These are phyloP conservation scores for Trichosporon coremiiforme DNA, from an alignment of 1,284 basidiomycete genomes.

Conservation along the genomic window DNA sequence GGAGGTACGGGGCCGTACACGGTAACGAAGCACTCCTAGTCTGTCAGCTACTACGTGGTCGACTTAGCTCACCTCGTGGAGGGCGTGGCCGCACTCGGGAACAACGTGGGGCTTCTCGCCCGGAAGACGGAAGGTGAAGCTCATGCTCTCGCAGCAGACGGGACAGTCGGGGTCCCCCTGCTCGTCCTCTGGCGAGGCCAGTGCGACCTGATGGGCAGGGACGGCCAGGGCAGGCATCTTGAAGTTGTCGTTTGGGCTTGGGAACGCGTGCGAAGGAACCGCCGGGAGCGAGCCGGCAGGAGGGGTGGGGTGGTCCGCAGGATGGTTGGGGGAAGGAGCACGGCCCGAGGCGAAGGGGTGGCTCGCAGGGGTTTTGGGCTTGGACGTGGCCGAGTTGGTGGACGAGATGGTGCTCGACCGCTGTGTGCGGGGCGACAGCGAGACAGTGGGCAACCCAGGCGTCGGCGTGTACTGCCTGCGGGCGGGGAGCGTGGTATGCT, in stretches of 20 bases:
- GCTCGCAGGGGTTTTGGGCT: slow-evolving; percentile 25
- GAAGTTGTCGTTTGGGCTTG: slow-evolving; percentile 38
- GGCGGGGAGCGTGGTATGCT: slow-evolving; percentile 4
- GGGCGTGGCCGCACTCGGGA: slow-evolving; percentile 93
- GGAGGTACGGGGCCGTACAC: slow-evolving; percentile 89
- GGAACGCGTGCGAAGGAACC: slow-evolving; percentile 34
- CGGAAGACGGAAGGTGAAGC: slow-evolving; percentile 61
- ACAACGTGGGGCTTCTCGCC: slow-evolving; percentile 97
- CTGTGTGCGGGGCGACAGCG: slow-evolving; percentile 9
- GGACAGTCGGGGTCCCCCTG: slow-evolving; percentile 52
- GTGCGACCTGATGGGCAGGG: slow-evolving; percentile 46
- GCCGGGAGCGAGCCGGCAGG: slow-evolving; percentile 8
- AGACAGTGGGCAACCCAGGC: not conserved
- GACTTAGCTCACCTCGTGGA: slow-evolving; percentile 77
- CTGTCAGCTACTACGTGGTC: slow-evolving; percentile 23
- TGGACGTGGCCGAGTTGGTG: slow-evolving; percentile 30
- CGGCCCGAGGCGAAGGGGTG: slow-evolving; percentile 45
- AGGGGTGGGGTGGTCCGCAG: slow-evolving; percentile 19
- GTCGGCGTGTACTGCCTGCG: slow-evolving; percentile 3
- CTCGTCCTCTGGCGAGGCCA: slow-evolving; percentile 46
- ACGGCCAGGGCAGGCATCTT: slow-evolving; percentile 22
- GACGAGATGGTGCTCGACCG: slow-evolving; percentile 38
- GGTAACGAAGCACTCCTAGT: slow-evolving; percentile 86
- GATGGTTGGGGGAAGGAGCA: slow-evolving; percentile 29
- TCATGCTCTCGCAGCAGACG: slow-evolving; percentile 55